Evolutionary conservation across 768 basidiomycete genomes (phyloP).

Genomic region (Coprinellus aureogranulatus): DNA sequence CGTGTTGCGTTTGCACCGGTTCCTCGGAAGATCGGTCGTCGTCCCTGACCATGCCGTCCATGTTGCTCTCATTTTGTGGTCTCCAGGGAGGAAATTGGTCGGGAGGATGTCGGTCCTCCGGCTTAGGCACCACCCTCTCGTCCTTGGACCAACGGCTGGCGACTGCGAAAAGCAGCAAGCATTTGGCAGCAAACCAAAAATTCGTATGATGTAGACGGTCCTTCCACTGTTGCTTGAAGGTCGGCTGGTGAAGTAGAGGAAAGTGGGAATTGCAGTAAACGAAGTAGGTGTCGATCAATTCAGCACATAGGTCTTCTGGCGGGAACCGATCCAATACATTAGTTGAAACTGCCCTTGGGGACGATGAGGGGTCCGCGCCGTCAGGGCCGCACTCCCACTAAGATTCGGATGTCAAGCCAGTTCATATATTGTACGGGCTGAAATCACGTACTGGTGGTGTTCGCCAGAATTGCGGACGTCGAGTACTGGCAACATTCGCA

Average conservation of each 20-base stretch:
- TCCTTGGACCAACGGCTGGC: slow-evolving; percentile 68
- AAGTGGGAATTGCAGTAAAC: slow-evolving; percentile 52
- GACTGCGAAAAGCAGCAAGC: slow-evolving; percentile 65
- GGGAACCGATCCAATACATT: slow-evolving; percentile 42
- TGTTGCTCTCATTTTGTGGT: slow-evolving; percentile 36
- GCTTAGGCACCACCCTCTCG: slow-evolving; percentile 43
- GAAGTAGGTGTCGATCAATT: slow-evolving; percentile 70
- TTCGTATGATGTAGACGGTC: slow-evolving; percentile 53
- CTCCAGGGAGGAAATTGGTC: neutral
- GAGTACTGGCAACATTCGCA: slow-evolving; percentile 18
- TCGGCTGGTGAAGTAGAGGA: slow-evolving; percentile 70
- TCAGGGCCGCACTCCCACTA: slow-evolving; percentile 65
- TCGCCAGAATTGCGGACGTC: slow-evolving; percentile 56
- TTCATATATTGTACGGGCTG: neutral
- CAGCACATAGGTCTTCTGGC: slow-evolving; percentile 59
- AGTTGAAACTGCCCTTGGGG: slow-evolving; percentile 28
- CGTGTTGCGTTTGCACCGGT: neutral
- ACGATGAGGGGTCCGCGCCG: slow-evolving; percentile 27
- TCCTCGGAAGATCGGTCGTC: neutral
- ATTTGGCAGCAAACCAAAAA: slow-evolving; percentile 58
- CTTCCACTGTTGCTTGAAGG: slow-evolving; percentile 62
- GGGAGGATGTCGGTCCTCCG: neutral
- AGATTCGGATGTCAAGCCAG: slow-evolving; percentile 4
- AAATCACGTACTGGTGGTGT: slow-evolving; percentile 42
- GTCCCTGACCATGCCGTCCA: slow-evolving; percentile 30